Conservation (phyloP, 2,329 filamentous ascomycete species). For the Diaporthe helianthi region DNA sequence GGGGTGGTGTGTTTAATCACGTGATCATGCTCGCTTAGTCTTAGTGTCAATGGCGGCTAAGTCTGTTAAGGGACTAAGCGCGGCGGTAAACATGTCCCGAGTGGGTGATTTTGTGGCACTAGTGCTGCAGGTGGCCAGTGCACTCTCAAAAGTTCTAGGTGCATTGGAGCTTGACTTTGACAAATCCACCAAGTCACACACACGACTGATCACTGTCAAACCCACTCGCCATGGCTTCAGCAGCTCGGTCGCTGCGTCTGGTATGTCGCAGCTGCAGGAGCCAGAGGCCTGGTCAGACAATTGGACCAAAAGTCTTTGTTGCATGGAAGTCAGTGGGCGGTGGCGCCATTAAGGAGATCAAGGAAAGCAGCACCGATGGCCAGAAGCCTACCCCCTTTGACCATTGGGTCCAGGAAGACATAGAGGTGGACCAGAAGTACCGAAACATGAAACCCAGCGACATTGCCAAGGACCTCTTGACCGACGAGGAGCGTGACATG, state of each 20-base stretch:
- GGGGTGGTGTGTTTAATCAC: background rate
- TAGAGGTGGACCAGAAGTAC: slow-evolving; percentile 30
- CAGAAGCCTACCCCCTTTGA: slow-evolving; percentile 31
- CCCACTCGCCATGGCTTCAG: slow-evolving; percentile 48
- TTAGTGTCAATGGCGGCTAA: no score
- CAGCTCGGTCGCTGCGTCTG: slow-evolving; percentile 49
- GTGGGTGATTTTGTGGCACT: background rate
- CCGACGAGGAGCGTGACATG: slow-evolving; percentile 22
- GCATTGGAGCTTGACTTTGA: slow-evolving; percentile 18
- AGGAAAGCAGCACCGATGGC: slow-evolving; percentile 25
- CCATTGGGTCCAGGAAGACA: slow-evolving; percentile 37
- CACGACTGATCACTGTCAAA: slow-evolving; percentile 31
- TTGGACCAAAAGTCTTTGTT: slow-evolving; percentile 37
- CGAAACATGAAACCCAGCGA: slow-evolving; percentile 31
- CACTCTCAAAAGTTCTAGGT: slow-evolving; percentile 27
- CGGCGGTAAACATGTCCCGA: background rate
- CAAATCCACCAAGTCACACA: slow-evolving; percentile 25
- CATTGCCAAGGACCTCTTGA: slow-evolving; percentile 22
- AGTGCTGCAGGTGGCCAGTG: slow-evolving; percentile 14
- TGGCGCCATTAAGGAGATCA: slow-evolving; percentile 32
- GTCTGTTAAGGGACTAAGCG: no score
- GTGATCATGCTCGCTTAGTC: background rate
- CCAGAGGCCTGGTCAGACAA: slow-evolving; percentile 35
- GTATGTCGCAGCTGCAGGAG: slow-evolving; percentile 46
- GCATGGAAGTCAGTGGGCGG: slow-evolving; percentile 40